Evolutionary conservation across 2,329 filamentous ascomycete genomes (phyloP), one percentile per base, ranked within the genome.

Genomic region (Emergomyces pasteurianus): DNA sequence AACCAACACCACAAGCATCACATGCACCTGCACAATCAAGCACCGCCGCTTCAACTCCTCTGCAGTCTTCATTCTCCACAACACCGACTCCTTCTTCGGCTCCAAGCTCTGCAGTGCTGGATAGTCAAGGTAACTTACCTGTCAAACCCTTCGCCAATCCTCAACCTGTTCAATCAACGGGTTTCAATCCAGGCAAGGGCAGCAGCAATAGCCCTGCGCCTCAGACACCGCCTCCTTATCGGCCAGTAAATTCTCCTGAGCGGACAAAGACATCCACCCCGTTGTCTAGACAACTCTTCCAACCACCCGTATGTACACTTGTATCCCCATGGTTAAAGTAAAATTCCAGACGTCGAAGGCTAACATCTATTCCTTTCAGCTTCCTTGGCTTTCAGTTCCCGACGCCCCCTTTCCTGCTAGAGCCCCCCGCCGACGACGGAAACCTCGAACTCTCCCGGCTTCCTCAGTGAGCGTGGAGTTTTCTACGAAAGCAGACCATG

Each of bases 381-480:
- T 86, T 23, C 84, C 84, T 12, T 86, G 83, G 83, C 77, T 83
- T 40, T 86, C 83, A 14, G 77, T 80, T 34, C 77, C 80, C 18
- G 79, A 81, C 23, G 73, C 72, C 38, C 72, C 78, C 2, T 86
- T 86, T 67, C 83, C 83, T 3, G 71, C 78, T 18, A 77, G 78
- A 67, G 75, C 77, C 56, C 75, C 78, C 16, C 73, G 75, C 58
- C 75, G 77, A 66, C 77, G 78, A 65, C 77, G 80, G 58, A 75
- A 69, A 64, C 65, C 67, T 46, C 73, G 71, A 56, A 64, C 66
- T 14, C 67, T 78, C 21, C 69, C 73, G 60, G 67, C 71, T 31
- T 71, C 71, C 10, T 65, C 66, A 21, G 64, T 68, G 42, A 67
- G 71, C 1, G 72, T 79, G n/a, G 79, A 83, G 58, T 74, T 85